A percentile compares a stretch with the other conserved stretches of the same genome.
phyloP scores from a whole-genome alignment of 2,329 filamentous ascomycete species.

The Verticillium isaacii region DNA sequence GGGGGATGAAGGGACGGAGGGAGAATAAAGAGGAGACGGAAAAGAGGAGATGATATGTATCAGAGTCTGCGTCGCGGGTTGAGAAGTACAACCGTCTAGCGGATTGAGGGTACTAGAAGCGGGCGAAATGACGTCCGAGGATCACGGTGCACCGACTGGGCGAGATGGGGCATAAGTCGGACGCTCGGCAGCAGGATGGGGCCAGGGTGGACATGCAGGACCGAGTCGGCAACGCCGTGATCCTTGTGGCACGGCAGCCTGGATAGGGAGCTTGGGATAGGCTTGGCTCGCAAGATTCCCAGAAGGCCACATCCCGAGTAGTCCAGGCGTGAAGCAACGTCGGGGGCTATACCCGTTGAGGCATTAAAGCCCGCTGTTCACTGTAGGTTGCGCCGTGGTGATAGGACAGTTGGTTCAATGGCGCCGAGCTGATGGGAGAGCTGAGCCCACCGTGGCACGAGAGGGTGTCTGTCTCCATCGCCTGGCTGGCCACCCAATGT shows the following conservation, averaged over 20 bases:
- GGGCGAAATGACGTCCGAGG: constrained; percentile 3
- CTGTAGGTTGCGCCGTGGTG: not conserved
- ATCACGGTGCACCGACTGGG: constrained; percentile 1
- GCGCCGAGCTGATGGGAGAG: not conserved
- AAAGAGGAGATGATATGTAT: not conserved
- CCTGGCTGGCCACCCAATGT: not conserved
- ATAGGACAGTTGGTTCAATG: not conserved
- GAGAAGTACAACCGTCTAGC: not conserved
- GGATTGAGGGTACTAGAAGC: not conserved
- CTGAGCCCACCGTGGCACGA: not conserved
- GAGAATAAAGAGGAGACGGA: not conserved
- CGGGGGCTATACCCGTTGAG: not conserved
- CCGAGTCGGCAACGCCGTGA: not conserved
- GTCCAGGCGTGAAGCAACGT: not conserved
- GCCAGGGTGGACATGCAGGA: not conserved
- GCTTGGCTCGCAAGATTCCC: not conserved
- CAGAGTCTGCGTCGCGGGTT: not conserved
- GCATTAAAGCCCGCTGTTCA: not conserved
- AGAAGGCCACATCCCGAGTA: not conserved
- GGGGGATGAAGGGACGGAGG: not conserved
- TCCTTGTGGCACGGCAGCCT: not conserved
- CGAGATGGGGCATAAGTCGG: constrained; percentile 1
- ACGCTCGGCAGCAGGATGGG: constrained; percentile 1
- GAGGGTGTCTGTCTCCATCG: not conserved
- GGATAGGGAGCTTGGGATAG: not conserved